Conservation (phyloP, 805 yeast species). For the Lachancea lanzarotensis region DNA sequence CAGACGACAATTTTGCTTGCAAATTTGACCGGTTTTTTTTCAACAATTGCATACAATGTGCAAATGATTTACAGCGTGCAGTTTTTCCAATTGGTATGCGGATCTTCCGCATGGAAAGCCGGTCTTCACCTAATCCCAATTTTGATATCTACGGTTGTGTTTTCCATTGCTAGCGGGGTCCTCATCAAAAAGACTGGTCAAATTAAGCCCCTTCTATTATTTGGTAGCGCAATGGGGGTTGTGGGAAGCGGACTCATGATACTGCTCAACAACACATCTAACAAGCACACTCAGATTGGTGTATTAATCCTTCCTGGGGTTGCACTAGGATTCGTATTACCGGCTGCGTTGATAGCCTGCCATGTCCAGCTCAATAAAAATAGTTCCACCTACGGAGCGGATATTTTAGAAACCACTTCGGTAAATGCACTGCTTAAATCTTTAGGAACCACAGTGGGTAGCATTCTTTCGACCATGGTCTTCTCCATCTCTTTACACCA, state of each 20-base stretch:
- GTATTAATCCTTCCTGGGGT: slow-evolving; percentile 35
- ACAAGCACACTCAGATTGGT: slow-evolving; percentile 30
- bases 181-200: slow-evolving; percentile 31
- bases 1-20: slow-evolving; percentile 11
- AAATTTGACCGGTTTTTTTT: slow-evolving; percentile 14
- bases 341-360: slow-evolving; percentile 27
- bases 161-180: slow-evolving; percentile 25
- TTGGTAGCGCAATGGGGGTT: slow-evolving; percentile 28
- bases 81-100: slow-evolving; percentile 23
- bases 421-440: slow-evolving; percentile 20
- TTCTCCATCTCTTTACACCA: slow-evolving; percentile 17
- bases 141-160: slow-evolving; percentile 18
- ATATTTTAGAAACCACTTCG: slow-evolving; percentile 21
- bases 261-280: slow-evolving; percentile 29
- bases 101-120: slow-evolving; percentile 22
- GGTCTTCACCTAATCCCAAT: slow-evolving; percentile 17
- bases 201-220: slow-evolving; percentile 32
- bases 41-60: slow-evolving; percentile 16
- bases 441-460: slow-evolving; percentile 22
- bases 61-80: slow-evolving; percentile 22
- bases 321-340: slow-evolving; percentile 33
- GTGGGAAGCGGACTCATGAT: slow-evolving; percentile 34
- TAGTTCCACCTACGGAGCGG: slow-evolving; percentile 12
- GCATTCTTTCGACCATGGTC: slow-evolving; percentile 21
- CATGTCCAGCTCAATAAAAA: slow-evolving; percentile 25